Evolutionary conservation across 2,329 filamentous ascomycete species (phyloP).

Genomic region (Lecanoromycetidae sp.): DNA sequence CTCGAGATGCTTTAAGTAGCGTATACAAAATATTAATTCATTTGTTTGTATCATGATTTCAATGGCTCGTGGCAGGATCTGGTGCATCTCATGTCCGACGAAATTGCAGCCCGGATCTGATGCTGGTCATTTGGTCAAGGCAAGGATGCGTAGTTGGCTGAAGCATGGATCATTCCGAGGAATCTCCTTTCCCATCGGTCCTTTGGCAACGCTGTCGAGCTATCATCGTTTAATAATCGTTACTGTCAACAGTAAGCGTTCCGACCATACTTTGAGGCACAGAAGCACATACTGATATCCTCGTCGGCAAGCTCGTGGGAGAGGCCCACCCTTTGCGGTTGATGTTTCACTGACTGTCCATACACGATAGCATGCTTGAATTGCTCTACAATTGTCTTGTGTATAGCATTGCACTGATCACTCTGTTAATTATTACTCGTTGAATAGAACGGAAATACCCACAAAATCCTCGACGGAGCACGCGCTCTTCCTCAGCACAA

Average conservation of each 20-base stretch:
- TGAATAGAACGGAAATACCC: constrained; percentile 35
- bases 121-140: too few relatives aligned
- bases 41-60: too few relatives aligned
- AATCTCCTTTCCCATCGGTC: not conserved
- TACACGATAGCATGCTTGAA: constrained; percentile 96
- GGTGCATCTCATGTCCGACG: too few relatives aligned
- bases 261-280: not conserved
- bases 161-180: too few relatives aligned
- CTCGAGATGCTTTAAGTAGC: too few relatives aligned
- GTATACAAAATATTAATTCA: too few relatives aligned
- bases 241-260: constrained; percentile 30
- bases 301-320: constrained; percentile 87
- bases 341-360: constrained; percentile 95
- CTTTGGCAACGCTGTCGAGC: not conserved
- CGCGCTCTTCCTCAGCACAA: constrained; percentile 69
- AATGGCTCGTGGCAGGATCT: too few relatives aligned
- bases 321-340: constrained; percentile 88
- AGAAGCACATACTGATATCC: constrained; percentile 66
- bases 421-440: constrained; percentile 26
- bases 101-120: too few relatives aligned
- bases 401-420: constrained; percentile 85
- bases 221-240: constrained; percentile 58
- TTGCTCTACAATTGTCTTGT: constrained; percentile 88
- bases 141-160: too few relatives aligned
- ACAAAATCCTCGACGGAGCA: constrained; percentile 97